Evolutionary conservation across 257 asterid genomes (phyloP).

Genomic region (Lithospermum erythrorhizon): DNA sequence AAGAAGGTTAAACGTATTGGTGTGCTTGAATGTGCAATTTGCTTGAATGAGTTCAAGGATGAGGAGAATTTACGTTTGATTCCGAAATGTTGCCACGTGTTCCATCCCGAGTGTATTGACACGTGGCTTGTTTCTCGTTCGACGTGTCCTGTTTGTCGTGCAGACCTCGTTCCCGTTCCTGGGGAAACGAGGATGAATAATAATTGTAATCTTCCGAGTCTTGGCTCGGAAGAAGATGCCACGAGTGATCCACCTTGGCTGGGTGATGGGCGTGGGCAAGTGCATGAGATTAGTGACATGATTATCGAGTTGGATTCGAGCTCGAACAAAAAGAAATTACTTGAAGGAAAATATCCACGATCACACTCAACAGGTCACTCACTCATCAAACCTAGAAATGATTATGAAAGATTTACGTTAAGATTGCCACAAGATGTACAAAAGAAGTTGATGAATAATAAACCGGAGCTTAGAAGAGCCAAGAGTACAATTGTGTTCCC

Average conservation of each 20-base stretch:
- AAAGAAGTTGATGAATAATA: slow-evolving; percentile 13
- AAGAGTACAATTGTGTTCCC: slow-evolving; percentile 14
- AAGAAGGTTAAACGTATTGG: slow-evolving; percentile 17
- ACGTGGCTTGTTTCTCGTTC: slow-evolving; percentile 1
- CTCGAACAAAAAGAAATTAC: not conserved
- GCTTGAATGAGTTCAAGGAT: slow-evolving; percentile 29
- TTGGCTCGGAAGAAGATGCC: not conserved
- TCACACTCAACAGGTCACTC: slow-evolving; percentile 26
- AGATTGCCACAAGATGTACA: slow-evolving; percentile 21
- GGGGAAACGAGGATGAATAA: not conserved
- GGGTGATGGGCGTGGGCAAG: not conserved
- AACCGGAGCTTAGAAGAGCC: slow-evolving; percentile 12
- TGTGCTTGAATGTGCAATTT: slow-evolving; percentile 28
- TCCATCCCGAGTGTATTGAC: slow-evolving; percentile 5
- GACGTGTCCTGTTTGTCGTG: slow-evolving; percentile 5
- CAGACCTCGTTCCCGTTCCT: not conserved
- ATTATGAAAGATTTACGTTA: slow-evolving; percentile 25
- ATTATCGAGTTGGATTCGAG: slow-evolving; percentile 8
- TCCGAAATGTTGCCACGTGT: slow-evolving; percentile 12
- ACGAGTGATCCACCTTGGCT: not conserved
- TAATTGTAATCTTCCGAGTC: not conserved
- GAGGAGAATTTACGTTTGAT: slow-evolving; percentile 27
- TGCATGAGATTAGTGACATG: not conserved
- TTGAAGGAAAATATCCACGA: slow-evolving; percentile 12
- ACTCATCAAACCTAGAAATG: slow-evolving; percentile 11